Evolutionary conservation across 176 grass and related monocot species (phyloP).

Genomic region (Otatea glauca): DNA sequence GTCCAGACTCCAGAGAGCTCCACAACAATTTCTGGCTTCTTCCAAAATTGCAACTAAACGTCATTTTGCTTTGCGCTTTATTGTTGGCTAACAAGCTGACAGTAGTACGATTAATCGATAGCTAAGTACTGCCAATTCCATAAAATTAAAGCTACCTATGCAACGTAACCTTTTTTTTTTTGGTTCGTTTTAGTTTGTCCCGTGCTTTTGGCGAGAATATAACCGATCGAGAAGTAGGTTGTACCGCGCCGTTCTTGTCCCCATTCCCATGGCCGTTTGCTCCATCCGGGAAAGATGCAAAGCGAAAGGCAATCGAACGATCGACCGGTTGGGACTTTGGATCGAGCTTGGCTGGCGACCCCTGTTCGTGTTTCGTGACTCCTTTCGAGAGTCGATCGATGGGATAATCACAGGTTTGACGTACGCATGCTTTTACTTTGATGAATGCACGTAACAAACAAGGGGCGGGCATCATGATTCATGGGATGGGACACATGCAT

Average conservation of each 20-base stretch:
- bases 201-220: background rate
- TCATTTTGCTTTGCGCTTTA: too few species aligned
- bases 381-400: background rate
- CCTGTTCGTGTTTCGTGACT: background rate
- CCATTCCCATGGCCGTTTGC: constrained; percentile 2
- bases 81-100: background rate
- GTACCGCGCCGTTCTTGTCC: background rate
- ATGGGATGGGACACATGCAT: too few species aligned
- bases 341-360: too few species aligned
- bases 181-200: background rate
- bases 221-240: background rate
- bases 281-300: constrained; percentile 35
- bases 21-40: too few species aligned
- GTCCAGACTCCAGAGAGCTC: too few species aligned
- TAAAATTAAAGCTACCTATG: background rate
- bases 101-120: background rate
- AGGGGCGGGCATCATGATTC: too few species aligned
- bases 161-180: background rate
- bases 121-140: background rate
- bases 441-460: too few species aligned
- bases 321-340: background rate
- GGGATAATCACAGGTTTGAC: background rate
- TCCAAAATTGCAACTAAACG: too few species aligned
- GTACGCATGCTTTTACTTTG: background rate
- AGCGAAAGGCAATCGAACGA: background rate